Evolutionary conservation across 2,329 filamentous ascomycete genomes (phyloP).

Genomic region (Alternaria triticina): DNA sequence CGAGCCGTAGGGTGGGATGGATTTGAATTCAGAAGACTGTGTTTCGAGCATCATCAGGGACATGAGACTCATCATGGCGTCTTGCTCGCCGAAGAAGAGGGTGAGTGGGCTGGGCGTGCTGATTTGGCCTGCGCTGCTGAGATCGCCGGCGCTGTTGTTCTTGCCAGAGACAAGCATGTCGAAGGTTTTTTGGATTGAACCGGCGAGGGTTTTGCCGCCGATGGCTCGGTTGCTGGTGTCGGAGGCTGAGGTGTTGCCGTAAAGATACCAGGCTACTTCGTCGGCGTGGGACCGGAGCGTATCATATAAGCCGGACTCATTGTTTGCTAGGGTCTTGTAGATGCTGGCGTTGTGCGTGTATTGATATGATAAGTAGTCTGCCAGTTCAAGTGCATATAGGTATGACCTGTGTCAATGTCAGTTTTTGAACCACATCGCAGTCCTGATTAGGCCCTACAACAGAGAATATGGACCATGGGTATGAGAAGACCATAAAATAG

Average conservation of each 20-base stretch:
- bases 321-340: conserved; percentile 40
- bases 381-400: conserved; percentile 60
- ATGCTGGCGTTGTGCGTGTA: conserved; percentile 59
- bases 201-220: conserved; percentile 40
- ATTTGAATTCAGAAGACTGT: conserved; percentile 23
- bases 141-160: conserved; percentile 4
- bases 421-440: neutral
- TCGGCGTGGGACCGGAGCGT: conserved; percentile 55
- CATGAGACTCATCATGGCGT: conserved; percentile 42
- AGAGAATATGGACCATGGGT: neutral
- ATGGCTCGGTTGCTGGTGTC: conserved; percentile 34
- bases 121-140: conserved; percentile 2
- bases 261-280: conserved; percentile 53
- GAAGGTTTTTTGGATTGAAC: conserved; percentile 34
- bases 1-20: conserved; percentile 39
- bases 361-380: conserved; percentile 63
- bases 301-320: conserved; percentile 34
- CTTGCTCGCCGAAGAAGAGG: conserved; percentile 47
- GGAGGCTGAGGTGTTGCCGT: conserved; percentile 51
- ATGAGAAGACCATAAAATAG: neutral
- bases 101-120: conserved; percentile 52
- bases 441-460: neutral
- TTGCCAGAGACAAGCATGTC: conserved; percentile 19
- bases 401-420: conserved; percentile 51
- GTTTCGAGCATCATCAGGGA: conserved; percentile 34